Evolutionary conservation across 805 yeast genomes (phyloP).

Genomic region (Metschnikowia lachancei): DNA sequence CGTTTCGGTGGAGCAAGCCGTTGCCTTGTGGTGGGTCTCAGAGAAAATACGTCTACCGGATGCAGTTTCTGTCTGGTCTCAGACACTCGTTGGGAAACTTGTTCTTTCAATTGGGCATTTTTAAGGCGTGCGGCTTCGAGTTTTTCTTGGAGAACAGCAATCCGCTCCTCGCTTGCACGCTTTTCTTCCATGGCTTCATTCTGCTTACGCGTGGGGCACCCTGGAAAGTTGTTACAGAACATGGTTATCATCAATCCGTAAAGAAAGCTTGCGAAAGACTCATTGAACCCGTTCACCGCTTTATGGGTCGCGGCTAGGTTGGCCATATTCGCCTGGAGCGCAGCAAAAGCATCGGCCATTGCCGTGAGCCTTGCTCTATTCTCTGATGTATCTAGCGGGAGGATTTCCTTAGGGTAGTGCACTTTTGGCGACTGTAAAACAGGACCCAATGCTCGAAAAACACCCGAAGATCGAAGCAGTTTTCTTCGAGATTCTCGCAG

Average conservation of each 20-base stretch:
- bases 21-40: background rate
- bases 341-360: constrained; percentile 45
- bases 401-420: constrained; percentile 43
- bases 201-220: constrained; percentile 35
- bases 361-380: constrained; percentile 40
- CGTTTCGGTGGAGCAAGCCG: background rate
- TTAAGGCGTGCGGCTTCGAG: constrained; percentile 22
- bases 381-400: constrained; percentile 43
- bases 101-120: constrained; percentile 17
- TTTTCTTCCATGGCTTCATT: constrained; percentile 31
- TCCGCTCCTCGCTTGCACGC: constrained; percentile 24
- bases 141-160: constrained; percentile 22
- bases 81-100: constrained; percentile 12
- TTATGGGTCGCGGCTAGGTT: constrained; percentile 59
- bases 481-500: constrained; percentile 17
- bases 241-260: constrained; percentile 83
- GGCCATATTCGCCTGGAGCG: constrained; percentile 58
- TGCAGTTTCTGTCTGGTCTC: constrained; percentile 6
- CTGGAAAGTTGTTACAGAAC: constrained; percentile 77
- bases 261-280: constrained; percentile 70
- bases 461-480: constrained; percentile 26
- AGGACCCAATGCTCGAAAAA: constrained; percentile 27
- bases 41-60: constrained; percentile 1
- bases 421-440: constrained; percentile 36
- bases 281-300: constrained; percentile 64